Percentiles rank a stretch among this genome's conserved stretches.
Conservation (phyloP, 176 grass and related monocot genomes). For the Musa beccarii region DNA sequence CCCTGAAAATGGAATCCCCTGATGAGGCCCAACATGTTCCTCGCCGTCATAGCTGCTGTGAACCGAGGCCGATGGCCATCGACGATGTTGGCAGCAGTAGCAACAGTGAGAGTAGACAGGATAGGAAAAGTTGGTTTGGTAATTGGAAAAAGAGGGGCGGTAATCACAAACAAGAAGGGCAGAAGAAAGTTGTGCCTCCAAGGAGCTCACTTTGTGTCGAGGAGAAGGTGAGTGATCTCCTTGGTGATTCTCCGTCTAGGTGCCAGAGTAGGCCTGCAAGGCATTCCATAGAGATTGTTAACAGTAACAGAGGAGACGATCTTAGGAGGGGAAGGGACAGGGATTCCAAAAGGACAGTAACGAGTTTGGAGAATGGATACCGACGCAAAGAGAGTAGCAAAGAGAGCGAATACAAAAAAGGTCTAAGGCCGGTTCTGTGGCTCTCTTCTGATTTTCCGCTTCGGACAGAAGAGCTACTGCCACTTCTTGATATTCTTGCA, state of each 20-base stretch:
- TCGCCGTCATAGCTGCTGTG: constrained; percentile 50
- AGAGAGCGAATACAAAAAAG: constrained; percentile 95
- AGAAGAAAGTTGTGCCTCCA: constrained; percentile 45
- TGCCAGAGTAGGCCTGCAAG: constrained; percentile 50
- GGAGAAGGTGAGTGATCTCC: constrained; percentile 62
- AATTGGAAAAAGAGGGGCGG: constrained; percentile 53
- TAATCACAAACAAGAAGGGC: constrained; percentile 38
- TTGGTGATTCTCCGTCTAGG: constrained; percentile 50
- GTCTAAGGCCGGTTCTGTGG: constrained; percentile 84
- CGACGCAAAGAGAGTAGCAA: constrained; percentile 56
- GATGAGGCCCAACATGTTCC: constrained; percentile 26
- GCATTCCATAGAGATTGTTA: constrained; percentile 58
- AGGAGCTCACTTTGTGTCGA: constrained; percentile 78
- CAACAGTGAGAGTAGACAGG: constrained; percentile 52
- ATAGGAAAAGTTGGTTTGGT: constrained; percentile 85
- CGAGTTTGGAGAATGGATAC: constrained; percentile 34
- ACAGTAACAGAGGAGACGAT: constrained; percentile 28
- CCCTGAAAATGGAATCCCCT: constrained; percentile 64
- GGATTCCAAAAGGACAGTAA: constrained; percentile 37
- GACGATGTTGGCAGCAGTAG: constrained; percentile 38
- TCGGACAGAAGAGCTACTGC: constrained; percentile 74
- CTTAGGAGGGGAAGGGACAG: constrained; percentile 39
- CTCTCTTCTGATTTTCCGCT: constrained; percentile 80
- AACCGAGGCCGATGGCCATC: constrained; percentile 61
- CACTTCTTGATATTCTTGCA: constrained; percentile 90